Evolutionary conservation across 371 early-diverging fungal genomes (phyloP).

Genomic region (Globomyces sp.): DNA sequence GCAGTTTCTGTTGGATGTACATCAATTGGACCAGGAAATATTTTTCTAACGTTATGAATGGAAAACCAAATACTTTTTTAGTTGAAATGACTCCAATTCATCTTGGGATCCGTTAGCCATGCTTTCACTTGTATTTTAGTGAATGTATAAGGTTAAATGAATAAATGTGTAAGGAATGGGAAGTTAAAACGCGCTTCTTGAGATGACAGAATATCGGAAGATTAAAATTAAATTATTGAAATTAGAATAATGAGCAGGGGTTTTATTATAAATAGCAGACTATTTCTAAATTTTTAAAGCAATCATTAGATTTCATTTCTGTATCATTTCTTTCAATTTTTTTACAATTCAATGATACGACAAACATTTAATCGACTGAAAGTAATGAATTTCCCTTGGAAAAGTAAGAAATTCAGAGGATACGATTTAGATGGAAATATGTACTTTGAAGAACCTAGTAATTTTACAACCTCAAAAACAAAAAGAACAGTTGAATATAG

Average conservation of each 20-base stretch:
- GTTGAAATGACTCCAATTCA: slow-evolving; percentile 16
- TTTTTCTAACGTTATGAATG: slow-evolving; percentile 36
- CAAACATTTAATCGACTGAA: neutral
- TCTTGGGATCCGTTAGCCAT: slow-evolving; percentile 7
- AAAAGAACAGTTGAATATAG: slow-evolving; percentile 56
- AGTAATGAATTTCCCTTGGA: slow-evolving; percentile 43
- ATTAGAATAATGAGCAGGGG: no score
- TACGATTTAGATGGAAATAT: slow-evolving; percentile 65
- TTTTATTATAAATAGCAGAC: no score
- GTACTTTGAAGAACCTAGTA: slow-evolving; percentile 66
- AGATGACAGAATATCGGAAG: no score
- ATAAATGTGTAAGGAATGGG: no score
- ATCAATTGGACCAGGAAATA: slow-evolving; percentile 45
- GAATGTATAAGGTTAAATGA: no score
- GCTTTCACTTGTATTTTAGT: neutral
- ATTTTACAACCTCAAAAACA: slow-evolving; percentile 19
- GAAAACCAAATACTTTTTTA: slow-evolving; percentile 10
- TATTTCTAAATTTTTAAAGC: no score
- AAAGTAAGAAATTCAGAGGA: slow-evolving; percentile 58
- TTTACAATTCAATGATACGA: neutral
- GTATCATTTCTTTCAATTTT: neutral
- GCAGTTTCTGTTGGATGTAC: slow-evolving; percentile 53
- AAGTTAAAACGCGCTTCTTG: neutral
- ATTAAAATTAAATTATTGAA: no score
- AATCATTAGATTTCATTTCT: neutral